Conservation (phyloP, 2,329 filamentous ascomycete species). For the Neoscytalidium dimidiatum region DNA sequence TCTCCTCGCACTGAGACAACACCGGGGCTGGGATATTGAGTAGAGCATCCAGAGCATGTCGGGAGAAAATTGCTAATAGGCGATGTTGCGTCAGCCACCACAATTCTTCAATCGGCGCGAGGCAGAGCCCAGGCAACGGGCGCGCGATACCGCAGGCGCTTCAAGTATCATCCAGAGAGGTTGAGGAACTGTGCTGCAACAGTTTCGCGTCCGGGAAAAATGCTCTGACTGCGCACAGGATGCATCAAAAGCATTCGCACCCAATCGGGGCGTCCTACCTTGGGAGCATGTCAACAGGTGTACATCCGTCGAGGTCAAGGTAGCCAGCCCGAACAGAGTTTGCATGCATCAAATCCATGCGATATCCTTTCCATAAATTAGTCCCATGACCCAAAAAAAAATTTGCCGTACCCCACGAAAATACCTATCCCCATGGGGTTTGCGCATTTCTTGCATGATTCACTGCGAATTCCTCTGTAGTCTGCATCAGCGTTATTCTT, state of each 20-base stretch:
- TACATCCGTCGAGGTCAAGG: constrained; percentile 74
- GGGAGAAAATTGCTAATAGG: constrained; percentile 70
- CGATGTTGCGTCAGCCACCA: constrained; percentile 1
- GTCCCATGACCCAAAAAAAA: constrained; percentile 11
- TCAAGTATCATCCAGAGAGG: background rate
- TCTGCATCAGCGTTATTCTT: constrained; percentile 54
- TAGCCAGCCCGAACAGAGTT: constrained; percentile 77
- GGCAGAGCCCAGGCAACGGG: background rate
- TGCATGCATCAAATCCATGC: constrained; percentile 70
- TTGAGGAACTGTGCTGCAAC: background rate
- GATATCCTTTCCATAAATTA: constrained; percentile 35
- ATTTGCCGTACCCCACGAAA: background rate
- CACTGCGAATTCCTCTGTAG: constrained; percentile 42
- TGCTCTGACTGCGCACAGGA: background rate
- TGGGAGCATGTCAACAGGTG: constrained; percentile 73
- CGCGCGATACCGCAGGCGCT: background rate
- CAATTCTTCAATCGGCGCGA: background rate
- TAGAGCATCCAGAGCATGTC: constrained; percentile 76
- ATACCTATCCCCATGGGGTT: constrained; percentile 49
- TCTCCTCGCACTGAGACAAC: constrained; percentile 75
- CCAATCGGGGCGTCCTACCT: constrained; percentile 44
- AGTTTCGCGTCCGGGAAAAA: background rate
- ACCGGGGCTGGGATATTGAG: constrained; percentile 60
- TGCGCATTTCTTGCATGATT: constrained; percentile 59
- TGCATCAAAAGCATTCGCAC: background rate